Conservation (phyloP, 1,284 basidiomycete genomes). For the Leccinum pseudoinsigne region DNA sequence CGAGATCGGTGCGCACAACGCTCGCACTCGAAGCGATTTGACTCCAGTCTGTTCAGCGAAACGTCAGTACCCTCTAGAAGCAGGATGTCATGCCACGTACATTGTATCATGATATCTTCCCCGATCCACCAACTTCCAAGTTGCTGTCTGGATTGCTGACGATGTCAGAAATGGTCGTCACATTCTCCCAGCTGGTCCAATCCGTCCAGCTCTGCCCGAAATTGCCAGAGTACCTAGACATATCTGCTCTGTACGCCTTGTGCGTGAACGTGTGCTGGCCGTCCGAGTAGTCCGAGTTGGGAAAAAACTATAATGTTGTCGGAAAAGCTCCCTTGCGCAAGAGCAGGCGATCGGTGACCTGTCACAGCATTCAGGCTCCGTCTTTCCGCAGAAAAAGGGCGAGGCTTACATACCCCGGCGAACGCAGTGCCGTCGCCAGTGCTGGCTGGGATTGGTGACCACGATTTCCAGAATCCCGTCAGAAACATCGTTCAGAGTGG, state of each 20-base stretch:
- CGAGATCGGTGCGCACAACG: slow-evolving; percentile 75
- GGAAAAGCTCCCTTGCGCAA: slow-evolving; percentile 69
- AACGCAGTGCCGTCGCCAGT: slow-evolving; percentile 43
- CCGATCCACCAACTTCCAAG: slow-evolving; percentile 78
- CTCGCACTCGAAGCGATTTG: slow-evolving; percentile 58
- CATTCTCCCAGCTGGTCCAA: slow-evolving; percentile 77
- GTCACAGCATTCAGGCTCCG: slow-evolving; percentile 10
- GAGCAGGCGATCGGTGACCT: slow-evolving; percentile 74
- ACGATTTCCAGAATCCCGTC: slow-evolving; percentile 81
- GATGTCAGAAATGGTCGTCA: slow-evolving; percentile 54
- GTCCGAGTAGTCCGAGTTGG: slow-evolving; percentile 67
- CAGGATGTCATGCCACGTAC: slow-evolving; percentile 41
- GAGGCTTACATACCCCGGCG: slow-evolving; percentile 51
- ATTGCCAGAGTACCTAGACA: slow-evolving; percentile 82
- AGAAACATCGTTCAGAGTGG: slow-evolving; percentile 68
- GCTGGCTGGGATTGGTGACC: slow-evolving; percentile 52
- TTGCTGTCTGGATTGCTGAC: slow-evolving; percentile 51
- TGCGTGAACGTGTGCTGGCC: slow-evolving; percentile 77
- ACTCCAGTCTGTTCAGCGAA: slow-evolving; percentile 67
- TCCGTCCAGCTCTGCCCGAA: slow-evolving; percentile 82
- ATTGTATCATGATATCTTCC: slow-evolving; percentile 85
- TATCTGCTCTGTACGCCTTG: slow-evolving; percentile 83
- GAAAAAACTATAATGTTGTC: slow-evolving; percentile 83
- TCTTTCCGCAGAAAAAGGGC: not conserved
- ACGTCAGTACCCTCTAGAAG: slow-evolving; percentile 2